Evolutionary conservation across 2,329 filamentous ascomycete genomes (phyloP), one percentile per base, ranked within the genome.

Genomic region (Phaeophleospora eucalypticola): DNA sequence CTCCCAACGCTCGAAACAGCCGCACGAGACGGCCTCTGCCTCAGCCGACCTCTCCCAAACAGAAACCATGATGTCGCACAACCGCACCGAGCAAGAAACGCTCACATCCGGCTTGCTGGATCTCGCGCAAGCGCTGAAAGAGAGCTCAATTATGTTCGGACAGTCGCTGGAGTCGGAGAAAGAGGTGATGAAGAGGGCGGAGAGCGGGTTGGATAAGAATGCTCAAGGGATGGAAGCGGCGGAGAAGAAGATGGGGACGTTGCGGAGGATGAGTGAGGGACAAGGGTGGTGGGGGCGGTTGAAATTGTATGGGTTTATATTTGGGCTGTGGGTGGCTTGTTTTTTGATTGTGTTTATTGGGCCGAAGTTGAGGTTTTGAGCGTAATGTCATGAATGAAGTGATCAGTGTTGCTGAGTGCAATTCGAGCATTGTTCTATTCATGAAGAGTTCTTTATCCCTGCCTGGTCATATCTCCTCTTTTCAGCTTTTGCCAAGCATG

Each of bases 271-370:
- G 82, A 89, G 85, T 14, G 91, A 96, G 71, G 90, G 89, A 3
- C 84, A 85, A 64, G 89, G 89, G 0, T 94, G 86, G 86, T 89
- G 80, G 81, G 73, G 90, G 43, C 80, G 95, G 73, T 75, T 91
- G 3, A 66, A 65, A 69, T 74, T 96, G 51, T 95, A 93, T 72
- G 84, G 76, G 33, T 86, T 87, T 77, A 89, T 96, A 40, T 86
- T 84, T 59, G 88, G 81, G 21, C 67, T 96, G 52, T 91, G 89
- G 83, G 59, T 94, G n/a, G 70, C 81, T 19, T 79, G 89, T 15
- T 72, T 95, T 29, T 59, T 94, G 64, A 68, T 96, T 54, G 90
- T 96, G 10, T 91, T 91, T 72, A 77, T 91, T 41, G 72, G 89
- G 64, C 91, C 91, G 0, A 97, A 96, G 73, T 69, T 96, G 65